These are phyloP conservation scores for Botrytis medusae DNA, from an alignment of 2,329 filamentous ascomycete species.

Conservation along the genomic window DNA sequence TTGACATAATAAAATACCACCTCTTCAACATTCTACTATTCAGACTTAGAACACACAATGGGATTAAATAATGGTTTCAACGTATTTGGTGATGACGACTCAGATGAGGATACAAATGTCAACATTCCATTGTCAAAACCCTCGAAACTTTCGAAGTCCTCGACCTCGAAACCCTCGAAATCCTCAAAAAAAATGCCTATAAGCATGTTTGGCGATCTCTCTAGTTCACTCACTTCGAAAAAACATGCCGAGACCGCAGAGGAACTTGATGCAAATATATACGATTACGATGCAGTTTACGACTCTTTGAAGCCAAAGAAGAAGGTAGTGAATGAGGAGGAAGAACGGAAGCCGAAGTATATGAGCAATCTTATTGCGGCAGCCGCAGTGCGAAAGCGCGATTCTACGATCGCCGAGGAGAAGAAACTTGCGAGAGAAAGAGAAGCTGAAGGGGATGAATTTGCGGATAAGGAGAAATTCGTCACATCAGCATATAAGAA, in stretches of 20 bases:
- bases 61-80: constrained; percentile 59
- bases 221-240: constrained; percentile 61
- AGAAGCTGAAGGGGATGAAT: constrained; percentile 78
- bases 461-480: constrained; percentile 80
- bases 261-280: constrained; percentile 70
- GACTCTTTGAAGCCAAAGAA: constrained; percentile 70
- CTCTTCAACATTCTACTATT: neutral
- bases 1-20: neutral
- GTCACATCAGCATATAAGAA: constrained; percentile 80
- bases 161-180: constrained; percentile 25
- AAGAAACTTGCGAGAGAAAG: constrained; percentile 76
- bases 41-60: neutral
- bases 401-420: constrained; percentile 75
- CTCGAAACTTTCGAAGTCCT: constrained; percentile 23
- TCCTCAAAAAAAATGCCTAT: constrained; percentile 39
- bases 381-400: constrained; percentile 74
- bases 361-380: constrained; percentile 73
- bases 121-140: constrained; percentile 29
- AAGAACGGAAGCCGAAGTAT: constrained; percentile 70
- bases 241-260: constrained; percentile 65
- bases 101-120: constrained; percentile 49
- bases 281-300: constrained; percentile 83
- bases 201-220: constrained; percentile 63
- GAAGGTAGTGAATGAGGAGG: constrained; percentile 53
- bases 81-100: constrained; percentile 60